Evolutionary conservation across 176 grass and related monocot species (phyloP), one percentile per base, ranked within the genome.

Genomic region (Cymbopogon citratus): DNA sequence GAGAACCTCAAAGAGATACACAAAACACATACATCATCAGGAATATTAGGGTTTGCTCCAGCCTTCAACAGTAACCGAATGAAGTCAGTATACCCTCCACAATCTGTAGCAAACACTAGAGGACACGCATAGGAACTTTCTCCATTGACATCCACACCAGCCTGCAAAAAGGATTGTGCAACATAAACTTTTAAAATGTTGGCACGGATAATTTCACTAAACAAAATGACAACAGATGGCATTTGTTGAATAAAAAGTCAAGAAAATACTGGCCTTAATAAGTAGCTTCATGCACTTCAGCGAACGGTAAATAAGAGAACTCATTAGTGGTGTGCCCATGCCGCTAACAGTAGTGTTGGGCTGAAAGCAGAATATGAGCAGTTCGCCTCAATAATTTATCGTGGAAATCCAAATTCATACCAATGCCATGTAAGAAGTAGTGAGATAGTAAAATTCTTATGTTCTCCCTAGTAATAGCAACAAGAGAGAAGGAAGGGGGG

Each of bases 231-330:
- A 67, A 26, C 24, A 56, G 19, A 80, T 54, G 41, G 11, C 11
- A 63, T 61, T 24, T 35, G 26, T 14, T 40, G 40, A 76, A 63
- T 36, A 69, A 51, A 76, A 68, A 63, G 28, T 72, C 7, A 74
- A 67, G 1, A 78, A 18, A 77, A 71, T 63, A 82, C 79, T 82
- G 40, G 56, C 79, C 85, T 87, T 82, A 25, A 82, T 76, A 18
- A 87, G 86, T 87, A 87, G 80, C 33, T 87, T 83, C 80, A 83
- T 72, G 74, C 80, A 87, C 80, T 87, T 87, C 66, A 87, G 29
- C 14, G 80, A 87, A 56, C 66, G 73, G 66, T 51, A 77, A n/a
- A 63, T 8, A 24, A 87, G 7, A 82, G 85, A 29, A 77, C 65
- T 49, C 8, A 41, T 60, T 23, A 87, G 51, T 7, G 85, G 40